Conservation (phyloP, 768 basidiomycete species). For the Gyrodon lividus region DNA sequence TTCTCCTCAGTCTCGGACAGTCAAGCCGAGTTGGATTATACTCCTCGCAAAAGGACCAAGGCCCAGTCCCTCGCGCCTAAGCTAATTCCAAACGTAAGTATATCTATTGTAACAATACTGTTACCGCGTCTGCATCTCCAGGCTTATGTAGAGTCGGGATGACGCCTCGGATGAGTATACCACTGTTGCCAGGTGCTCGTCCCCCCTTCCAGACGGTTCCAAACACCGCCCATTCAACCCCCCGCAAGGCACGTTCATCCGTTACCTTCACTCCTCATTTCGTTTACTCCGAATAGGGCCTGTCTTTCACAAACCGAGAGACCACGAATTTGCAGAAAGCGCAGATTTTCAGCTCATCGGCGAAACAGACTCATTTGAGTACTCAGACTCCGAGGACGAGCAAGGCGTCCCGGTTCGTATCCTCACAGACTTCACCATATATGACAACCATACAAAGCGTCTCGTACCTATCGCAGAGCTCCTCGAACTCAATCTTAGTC, state of each 20-base stretch:
- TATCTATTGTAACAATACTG: neutral
- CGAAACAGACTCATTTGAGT: constrained; percentile 36
- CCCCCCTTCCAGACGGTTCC: neutral
- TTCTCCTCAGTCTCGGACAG: constrained; percentile 14
- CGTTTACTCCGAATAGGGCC: neutral
- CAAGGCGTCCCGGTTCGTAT: constrained; percentile 54
- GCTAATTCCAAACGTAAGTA: neutral
- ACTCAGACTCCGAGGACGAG: constrained; percentile 28
- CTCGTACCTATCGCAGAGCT: constrained; percentile 44
- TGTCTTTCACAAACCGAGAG: constrained; percentile 17
- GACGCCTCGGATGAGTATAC: neutral
- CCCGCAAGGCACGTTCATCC: neutral
- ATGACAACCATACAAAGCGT: constrained; percentile 36
- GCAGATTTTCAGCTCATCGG: constrained; percentile 42
- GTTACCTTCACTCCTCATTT: neutral
- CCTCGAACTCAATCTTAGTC: constrained; percentile 27
- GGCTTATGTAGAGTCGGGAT: neutral
- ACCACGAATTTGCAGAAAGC: constrained; percentile 40
- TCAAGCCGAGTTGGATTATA: neutral
- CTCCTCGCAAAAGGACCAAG: constrained; percentile 1
- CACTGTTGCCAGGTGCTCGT: neutral
- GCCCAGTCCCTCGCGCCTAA: neutral
- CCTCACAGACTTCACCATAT: constrained; percentile 54
- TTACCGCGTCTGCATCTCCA: neutral
- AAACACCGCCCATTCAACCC: neutral